These are phyloP conservation scores for Meyerozyma carpophila DNA, from an alignment of 1,139 yeast species.

Conservation along the genomic window DNA sequence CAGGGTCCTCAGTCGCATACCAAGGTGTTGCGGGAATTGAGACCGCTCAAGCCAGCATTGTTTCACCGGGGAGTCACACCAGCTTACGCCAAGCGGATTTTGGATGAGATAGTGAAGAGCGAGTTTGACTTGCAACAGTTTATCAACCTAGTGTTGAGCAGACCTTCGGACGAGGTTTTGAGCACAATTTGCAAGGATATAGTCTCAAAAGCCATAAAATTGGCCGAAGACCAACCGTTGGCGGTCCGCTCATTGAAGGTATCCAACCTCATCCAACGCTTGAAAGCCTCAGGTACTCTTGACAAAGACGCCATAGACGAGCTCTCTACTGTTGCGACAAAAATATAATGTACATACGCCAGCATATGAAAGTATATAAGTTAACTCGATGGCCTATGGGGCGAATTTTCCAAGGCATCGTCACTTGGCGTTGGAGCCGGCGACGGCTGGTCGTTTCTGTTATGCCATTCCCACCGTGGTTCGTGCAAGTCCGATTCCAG, in stretches of 20 bases:
- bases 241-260: neutral
- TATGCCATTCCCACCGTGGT: constrained; percentile 1
- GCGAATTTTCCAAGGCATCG: neutral
- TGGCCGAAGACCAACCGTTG: neutral
- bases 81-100: constrained; percentile 16
- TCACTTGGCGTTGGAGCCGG: neutral
- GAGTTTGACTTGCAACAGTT: constrained; percentile 29
- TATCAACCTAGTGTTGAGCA: constrained; percentile 14
- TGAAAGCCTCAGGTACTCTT: neutral
- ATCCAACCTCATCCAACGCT: neutral
- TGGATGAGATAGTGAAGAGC: constrained; percentile 17
- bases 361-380: neutral
- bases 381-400: neutral
- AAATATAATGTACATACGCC: neutral
- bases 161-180: constrained; percentile 9
- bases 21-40: constrained; percentile 18
- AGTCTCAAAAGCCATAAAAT: neutral
- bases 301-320: neutral
- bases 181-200: constrained; percentile 2
- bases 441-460: neutral
- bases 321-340: neutral
- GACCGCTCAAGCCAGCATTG: constrained; percentile 26
- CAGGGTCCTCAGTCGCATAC: constrained; percentile 5
- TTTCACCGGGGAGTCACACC: constrained; percentile 19
- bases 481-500: neutral